Conservation (phyloP, 2,329 filamentous ascomycete species). For the Paraconiothyrium sp. region DNA sequence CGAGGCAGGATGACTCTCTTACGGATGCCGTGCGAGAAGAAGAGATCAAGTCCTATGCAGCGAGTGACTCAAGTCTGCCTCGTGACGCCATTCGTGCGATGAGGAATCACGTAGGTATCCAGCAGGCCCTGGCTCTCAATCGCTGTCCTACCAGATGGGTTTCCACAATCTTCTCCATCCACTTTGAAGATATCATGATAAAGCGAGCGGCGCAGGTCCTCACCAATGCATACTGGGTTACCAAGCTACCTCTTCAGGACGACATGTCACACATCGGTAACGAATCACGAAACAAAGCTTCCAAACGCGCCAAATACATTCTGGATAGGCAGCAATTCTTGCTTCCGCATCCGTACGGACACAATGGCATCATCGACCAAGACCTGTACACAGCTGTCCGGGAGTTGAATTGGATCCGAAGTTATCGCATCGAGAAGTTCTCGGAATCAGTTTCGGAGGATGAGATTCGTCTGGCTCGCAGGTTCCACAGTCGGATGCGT, state of each 20-base stretch:
- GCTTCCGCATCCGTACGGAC: neutral
- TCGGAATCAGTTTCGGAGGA: neutral
- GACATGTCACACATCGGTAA: neutral
- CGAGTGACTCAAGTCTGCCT: neutral
- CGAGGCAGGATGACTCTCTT: neutral
- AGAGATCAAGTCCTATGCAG: neutral
- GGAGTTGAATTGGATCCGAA: neutral
- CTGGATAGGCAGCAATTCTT: neutral
- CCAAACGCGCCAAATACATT: neutral
- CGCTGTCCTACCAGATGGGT: too few species aligned
- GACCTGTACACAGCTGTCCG: neutral
- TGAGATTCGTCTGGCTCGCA: neutral
- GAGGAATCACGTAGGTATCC: too few species aligned
- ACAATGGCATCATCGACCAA: neutral
- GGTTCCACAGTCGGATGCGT: neutral
- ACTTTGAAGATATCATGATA: too few species aligned
- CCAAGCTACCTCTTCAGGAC: neutral
- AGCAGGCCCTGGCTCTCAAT: too few species aligned
- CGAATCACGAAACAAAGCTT: neutral
- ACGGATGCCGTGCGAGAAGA: neutral
- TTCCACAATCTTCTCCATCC: too few species aligned
- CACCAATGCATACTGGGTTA: too few species aligned
- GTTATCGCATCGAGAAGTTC: neutral
- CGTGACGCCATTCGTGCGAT: neutral
- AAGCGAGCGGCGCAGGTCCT: too few species aligned